phyloP scores from a whole-genome alignment of 257 asterid species.

The Nicotiana tabacum region DNA sequence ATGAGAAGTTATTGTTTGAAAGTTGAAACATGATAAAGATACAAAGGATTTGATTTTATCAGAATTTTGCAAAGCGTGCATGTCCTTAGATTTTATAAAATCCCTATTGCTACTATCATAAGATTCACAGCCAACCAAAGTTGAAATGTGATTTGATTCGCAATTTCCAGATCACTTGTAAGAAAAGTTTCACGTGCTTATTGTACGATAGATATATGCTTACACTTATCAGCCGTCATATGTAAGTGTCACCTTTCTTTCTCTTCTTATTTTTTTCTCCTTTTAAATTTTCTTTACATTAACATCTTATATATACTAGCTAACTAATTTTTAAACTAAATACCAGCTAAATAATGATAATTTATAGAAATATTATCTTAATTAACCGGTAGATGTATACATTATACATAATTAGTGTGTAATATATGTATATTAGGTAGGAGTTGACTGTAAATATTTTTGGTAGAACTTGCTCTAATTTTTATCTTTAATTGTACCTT shows the following conservation, averaged over 20 bases:
- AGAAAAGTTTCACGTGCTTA: slow-evolving; percentile 23
- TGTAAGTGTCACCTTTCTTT: not conserved
- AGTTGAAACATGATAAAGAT: not conserved
- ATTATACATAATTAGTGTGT: no score
- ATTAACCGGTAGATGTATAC: no score
- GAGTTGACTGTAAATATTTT: no score
- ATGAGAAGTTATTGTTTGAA: not conserved
- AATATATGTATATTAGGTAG: no score
- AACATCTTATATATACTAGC: not conserved
- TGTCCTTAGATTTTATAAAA: slow-evolving; percentile 2
- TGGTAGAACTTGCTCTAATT: no score
- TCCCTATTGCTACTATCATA: slow-evolving; percentile 2
- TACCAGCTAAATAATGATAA: no score
- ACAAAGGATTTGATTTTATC: not conserved
- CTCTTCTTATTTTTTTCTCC: not conserved
- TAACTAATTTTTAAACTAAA: not conserved
- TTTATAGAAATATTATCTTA: no score
- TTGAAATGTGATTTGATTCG: slow-evolving; percentile 17
- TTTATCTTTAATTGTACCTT: not conserved
- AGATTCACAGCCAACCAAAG: not conserved
- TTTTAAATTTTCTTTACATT: not conserved
- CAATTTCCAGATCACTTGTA: not conserved
- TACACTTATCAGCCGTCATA: slow-evolving; percentile 10
- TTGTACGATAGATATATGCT: not conserved
- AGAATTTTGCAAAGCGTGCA: not conserved